phyloP scores from a whole-genome alignment of 805 yeast genomes.

The Yamadazyma scolyti region DNA sequence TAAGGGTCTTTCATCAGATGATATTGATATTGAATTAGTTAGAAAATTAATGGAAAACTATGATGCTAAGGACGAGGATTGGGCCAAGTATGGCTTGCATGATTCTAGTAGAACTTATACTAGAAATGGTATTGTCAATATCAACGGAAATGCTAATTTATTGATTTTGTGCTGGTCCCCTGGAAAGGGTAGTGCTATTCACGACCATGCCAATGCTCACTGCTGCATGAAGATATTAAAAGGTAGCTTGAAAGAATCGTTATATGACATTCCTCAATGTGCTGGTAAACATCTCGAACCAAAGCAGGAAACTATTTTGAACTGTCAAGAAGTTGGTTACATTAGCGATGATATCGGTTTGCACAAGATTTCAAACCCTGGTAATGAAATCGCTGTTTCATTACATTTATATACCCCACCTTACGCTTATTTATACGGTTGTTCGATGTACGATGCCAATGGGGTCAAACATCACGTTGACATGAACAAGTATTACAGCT shows the following conservation, averaged over 20 bases:
- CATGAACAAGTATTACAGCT: slow-evolving; percentile 57
- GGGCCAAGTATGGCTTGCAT: slow-evolving; percentile 55
- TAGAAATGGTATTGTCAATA: slow-evolving; percentile 70
- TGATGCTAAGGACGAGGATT: slow-evolving; percentile 46
- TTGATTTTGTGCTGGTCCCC: slow-evolving; percentile 71
- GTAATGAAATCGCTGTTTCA: slow-evolving; percentile 46
- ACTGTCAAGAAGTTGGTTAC: slow-evolving; percentile 52
- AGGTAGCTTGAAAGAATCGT: slow-evolving; percentile 55
- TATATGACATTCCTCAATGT: slow-evolving; percentile 47
- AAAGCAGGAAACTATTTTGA: slow-evolving; percentile 23
- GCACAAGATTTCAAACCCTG: slow-evolving; percentile 57
- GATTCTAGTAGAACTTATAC: slow-evolving; percentile 51
- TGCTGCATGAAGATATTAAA: slow-evolving; percentile 68
- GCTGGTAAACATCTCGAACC: slow-evolving; percentile 23
- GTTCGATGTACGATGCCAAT: slow-evolving; percentile 46
- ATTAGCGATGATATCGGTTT: slow-evolving; percentile 64
- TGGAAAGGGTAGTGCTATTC: slow-evolving; percentile 58
- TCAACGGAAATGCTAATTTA: slow-evolving; percentile 68
- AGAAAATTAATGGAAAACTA: slow-evolving; percentile 46
- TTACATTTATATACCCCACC: slow-evolving; percentile 78
- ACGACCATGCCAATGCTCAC: slow-evolving; percentile 75
- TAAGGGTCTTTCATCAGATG: slow-evolving; percentile 39
- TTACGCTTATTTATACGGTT: slow-evolving; percentile 60
- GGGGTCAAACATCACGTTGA: slow-evolving; percentile 53
- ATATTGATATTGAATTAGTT: slow-evolving; percentile 50